phyloP scores from a whole-genome alignment of 345 rosid species.

The Eucalyptus tenuipes region DNA sequence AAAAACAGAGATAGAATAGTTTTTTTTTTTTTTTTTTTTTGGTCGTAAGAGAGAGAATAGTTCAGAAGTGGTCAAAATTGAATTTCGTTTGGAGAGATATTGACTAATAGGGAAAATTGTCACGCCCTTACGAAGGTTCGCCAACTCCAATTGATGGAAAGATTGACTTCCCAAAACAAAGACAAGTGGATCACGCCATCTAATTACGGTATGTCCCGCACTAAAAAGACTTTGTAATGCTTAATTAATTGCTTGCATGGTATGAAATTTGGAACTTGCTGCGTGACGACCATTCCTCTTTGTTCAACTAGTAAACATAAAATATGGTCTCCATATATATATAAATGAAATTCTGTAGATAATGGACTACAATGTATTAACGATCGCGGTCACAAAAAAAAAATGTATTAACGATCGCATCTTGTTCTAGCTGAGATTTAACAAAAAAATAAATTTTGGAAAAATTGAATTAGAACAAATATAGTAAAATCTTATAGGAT shows the following conservation, averaged over 20 bases:
- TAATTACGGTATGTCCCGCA: background rate
- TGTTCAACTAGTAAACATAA: background rate
- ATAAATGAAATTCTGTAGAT: background rate
- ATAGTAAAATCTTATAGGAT: background rate
- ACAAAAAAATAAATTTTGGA: background rate
- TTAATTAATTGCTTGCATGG: background rate
- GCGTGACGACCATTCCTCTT: background rate
- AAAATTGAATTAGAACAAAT: background rate
- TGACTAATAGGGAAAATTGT: background rate
- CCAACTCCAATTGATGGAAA: background rate
- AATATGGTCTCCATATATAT: background rate
- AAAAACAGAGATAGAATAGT: too few species aligned
- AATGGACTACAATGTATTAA: background rate
- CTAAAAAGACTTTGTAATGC: background rate
- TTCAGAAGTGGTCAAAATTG: background rate
- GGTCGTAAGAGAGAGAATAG: background rate
- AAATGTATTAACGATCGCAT: background rate
- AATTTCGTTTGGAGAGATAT: background rate
- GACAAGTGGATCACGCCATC: background rate
- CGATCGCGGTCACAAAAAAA: too few species aligned
- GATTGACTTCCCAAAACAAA: background rate
- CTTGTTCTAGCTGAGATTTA: background rate
- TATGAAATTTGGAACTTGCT: background rate
- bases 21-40: too few species aligned
- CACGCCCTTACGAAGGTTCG: background rate